Percentiles rank a stretch among this genome's conserved stretches.
These are phyloP conservation scores for Pseudomonodictys pantanalensis DNA, from an alignment of 495 filamentous ascomycete species.

Conservation along the genomic window DNA sequence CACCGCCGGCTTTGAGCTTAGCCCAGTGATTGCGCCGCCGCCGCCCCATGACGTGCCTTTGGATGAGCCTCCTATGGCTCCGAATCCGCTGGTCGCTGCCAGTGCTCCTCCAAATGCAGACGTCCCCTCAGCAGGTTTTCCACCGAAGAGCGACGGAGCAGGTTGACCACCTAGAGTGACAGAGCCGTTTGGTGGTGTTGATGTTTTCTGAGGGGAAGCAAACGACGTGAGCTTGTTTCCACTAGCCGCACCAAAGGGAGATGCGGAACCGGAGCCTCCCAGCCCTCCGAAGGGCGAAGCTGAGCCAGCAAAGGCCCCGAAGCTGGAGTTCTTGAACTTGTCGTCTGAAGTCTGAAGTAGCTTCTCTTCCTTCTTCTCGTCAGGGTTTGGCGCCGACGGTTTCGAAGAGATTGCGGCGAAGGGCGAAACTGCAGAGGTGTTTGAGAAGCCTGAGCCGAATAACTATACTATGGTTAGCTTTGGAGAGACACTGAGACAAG, in stretches of 20 bases:
- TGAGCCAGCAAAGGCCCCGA: constrained; percentile 45
- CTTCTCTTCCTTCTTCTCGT: neutral
- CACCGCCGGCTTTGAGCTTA: constrained; percentile 57
- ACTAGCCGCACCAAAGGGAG: constrained; percentile 25
- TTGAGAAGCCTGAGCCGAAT: constrained; percentile 52
- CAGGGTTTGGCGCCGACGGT: constrained; percentile 18
- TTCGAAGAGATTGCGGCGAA: constrained; percentile 46
- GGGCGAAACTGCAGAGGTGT: constrained; percentile 51
- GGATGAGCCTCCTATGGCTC: constrained; percentile 44
- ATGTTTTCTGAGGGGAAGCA: constrained; percentile 4
- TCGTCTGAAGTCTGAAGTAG: constrained; percentile 14
- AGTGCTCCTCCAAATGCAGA: constrained; percentile 42
- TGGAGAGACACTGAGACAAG: neutral
- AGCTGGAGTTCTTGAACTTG: constrained; percentile 37
- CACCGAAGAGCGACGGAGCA: constrained; percentile 28
- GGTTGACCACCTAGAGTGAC: constrained; percentile 10
- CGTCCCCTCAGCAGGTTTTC: constrained; percentile 24
- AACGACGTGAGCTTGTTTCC: constrained; percentile 17
- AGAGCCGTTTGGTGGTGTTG: constrained; percentile 18
- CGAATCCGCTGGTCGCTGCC: constrained; percentile 49
- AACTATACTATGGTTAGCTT: constrained; percentile 36
- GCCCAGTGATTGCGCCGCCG: constrained; percentile 54
- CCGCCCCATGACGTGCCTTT: constrained; percentile 61
- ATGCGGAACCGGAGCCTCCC: constrained; percentile 42
- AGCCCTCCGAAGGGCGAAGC: constrained; percentile 55